A percentile compares a stretch with the other conserved stretches of the same genome.
Evolutionary conservation across 768 basidiomycete genomes (phyloP).

Genomic region (Obba rivulosa): DNA sequence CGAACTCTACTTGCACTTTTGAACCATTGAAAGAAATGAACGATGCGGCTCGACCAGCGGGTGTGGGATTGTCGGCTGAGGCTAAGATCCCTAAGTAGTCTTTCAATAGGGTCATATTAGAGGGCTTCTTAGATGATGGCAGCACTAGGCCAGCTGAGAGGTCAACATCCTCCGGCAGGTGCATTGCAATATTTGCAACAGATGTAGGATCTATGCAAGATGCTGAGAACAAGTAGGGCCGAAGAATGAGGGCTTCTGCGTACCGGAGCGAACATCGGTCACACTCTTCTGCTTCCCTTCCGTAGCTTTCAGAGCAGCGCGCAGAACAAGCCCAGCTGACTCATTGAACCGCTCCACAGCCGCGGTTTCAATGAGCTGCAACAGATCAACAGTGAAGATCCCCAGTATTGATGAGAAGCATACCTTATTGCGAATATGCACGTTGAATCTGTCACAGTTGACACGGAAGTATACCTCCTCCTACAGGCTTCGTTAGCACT

Average conservation of each 20-base stretch:
- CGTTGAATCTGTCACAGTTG: conserved; percentile 84
- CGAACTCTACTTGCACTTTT: conserved; percentile 79
- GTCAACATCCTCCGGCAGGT: conserved; percentile 56
- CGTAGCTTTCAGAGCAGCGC: conserved; percentile 65
- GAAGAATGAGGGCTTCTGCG: conserved; percentile 3
- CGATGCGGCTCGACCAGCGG: conserved; percentile 59
- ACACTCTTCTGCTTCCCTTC: conserved; percentile 57
- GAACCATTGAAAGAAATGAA: conserved; percentile 68
- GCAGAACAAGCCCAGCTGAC: conserved; percentile 65
- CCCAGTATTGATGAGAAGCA: conserved; percentile 13
- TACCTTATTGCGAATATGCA: conserved; percentile 84
- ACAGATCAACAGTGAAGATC: conserved; percentile 5
- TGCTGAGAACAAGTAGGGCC: neutral
- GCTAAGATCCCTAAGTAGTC: conserved; percentile 81
- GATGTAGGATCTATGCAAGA: conserved; percentile 54
- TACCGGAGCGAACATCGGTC: conserved; percentile 63
- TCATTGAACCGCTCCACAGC: conserved; percentile 78
- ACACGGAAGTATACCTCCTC: conserved; percentile 76
- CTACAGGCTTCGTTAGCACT: conserved; percentile 28
- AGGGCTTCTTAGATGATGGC: conserved; percentile 45
- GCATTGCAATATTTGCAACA: conserved; percentile 55
- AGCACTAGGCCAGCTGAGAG: conserved; percentile 61
- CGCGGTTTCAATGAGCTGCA: conserved; percentile 72
- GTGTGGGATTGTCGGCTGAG: conserved; percentile 76
- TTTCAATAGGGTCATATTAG: conserved; percentile 57